Percentiles rank a stretch among this genome's conserved stretches.
These are phyloP conservation scores for Cordyceps cicadae DNA, from an alignment of 2,329 filamentous ascomycete genomes.

Conservation along the genomic window DNA sequence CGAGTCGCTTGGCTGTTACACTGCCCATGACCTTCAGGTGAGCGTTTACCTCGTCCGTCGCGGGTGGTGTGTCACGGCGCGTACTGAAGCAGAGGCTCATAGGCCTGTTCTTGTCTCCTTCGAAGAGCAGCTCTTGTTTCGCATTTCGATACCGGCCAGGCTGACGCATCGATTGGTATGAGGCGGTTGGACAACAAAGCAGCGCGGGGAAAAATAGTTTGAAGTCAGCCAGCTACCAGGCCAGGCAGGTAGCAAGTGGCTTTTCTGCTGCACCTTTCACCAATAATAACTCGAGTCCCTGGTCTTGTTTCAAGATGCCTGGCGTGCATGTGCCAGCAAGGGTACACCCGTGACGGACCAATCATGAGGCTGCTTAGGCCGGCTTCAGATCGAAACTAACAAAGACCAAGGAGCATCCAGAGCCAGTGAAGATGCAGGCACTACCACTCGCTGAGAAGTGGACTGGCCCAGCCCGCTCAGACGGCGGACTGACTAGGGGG, in stretches of 20 bases:
- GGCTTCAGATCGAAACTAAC: constrained; percentile 3
- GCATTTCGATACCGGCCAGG: not conserved
- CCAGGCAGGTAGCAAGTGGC: too few species aligned
- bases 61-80: not conserved
- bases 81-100: not conserved
- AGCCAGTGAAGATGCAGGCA: constrained; percentile 8
- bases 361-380: not conserved
- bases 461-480: not conserved
- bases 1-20: not conserved
- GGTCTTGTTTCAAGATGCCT: constrained; percentile 4
- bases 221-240: not conserved
- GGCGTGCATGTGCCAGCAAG: not conserved
- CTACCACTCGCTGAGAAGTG: not conserved
- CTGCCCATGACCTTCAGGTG: not conserved
- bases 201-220: not conserved
- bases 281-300: not conserved
- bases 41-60: not conserved
- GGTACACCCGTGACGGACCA: not conserved
- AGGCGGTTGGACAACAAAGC: not conserved
- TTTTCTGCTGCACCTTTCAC: too few species aligned
- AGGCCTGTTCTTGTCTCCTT: not conserved
- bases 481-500: not conserved
- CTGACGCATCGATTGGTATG: not conserved
- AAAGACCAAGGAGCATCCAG: not conserved
- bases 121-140: not conserved